phyloP scores from a whole-genome alignment of 768 basidiomycete genomes.

The Lactarius hatsudake region DNA sequence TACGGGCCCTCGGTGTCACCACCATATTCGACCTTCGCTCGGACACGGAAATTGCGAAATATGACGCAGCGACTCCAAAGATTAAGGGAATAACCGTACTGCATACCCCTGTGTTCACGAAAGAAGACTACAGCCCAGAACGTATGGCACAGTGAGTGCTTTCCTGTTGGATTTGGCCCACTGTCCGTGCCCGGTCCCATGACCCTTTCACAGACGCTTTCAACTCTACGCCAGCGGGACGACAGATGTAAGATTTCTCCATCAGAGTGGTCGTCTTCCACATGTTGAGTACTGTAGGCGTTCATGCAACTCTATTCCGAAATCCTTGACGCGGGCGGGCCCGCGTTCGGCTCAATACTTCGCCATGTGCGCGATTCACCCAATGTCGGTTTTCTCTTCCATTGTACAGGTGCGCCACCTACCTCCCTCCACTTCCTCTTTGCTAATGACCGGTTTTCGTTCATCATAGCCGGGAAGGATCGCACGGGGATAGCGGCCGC shows the following conservation, averaged over 20 bases:
- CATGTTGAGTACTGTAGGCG: constrained; percentile 43
- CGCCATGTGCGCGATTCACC: constrained; percentile 72
- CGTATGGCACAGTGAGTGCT: constrained; percentile 77
- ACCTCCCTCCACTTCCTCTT: background rate
- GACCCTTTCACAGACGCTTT: constrained; percentile 47
- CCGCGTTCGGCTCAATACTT: constrained; percentile 66
- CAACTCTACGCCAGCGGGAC: constrained; percentile 77
- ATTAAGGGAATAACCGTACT: constrained; percentile 63
- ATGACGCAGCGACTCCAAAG: constrained; percentile 58
- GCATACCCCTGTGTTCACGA: constrained; percentile 61
- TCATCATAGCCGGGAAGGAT: constrained; percentile 67
- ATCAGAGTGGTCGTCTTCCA: background rate
- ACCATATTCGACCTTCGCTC: constrained; percentile 77
- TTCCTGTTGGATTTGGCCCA: constrained; percentile 31
- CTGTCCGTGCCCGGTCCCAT: background rate
- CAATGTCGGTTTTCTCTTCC: constrained; percentile 62
- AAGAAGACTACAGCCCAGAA: constrained; percentile 80
- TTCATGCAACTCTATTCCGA: constrained; percentile 81
- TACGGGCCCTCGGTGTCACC: constrained; percentile 60
- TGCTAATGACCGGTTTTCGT: background rate
- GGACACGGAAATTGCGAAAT: constrained; percentile 75
- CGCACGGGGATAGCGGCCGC: constrained; percentile 76
- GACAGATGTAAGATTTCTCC: constrained; percentile 55
- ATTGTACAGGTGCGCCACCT: constrained; percentile 59
- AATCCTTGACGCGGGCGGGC: constrained; percentile 71